Base-by-base conservation (phyloP, 192 early-diverging fungal genomes). In the Gorgonomyces haynaldii region DNA sequence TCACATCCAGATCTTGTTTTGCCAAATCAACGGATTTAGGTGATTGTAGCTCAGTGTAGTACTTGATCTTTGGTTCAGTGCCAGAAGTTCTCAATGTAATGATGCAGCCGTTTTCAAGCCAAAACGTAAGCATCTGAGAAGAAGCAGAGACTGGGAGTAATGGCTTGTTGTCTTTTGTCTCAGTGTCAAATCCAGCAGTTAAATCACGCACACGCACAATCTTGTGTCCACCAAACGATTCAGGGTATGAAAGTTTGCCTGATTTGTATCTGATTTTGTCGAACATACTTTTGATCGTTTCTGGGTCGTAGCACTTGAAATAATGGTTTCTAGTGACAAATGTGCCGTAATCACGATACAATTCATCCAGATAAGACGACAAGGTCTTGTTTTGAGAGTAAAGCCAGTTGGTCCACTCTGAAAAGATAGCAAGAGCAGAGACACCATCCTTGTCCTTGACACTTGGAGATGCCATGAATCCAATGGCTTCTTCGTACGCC, bases 371-470 rank as follows among this genome's bases (percentile, higher is more conserved):
- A 45, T 85, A 86, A 10, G 76, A 68, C 30, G 55, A 57, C 23
- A 88, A 68, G 17, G 57, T 79, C 26, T 61, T 51, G n/a, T 73
- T 77, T 34, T 81, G 50, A 32, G 70, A 74, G 36, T 84, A 58
- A 26, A 91, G 72, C 37, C 69, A 67, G 3, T 72, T 62, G 6
- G 81, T 76, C 32, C 54, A 46, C 57, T 94, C 87, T 17, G 82
- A 75, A 67, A 96, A 83, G 10, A 76, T 59, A 1, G 67, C 88
- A 35, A 88, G 61, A 0, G 91, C 92, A 16, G 81, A 81, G 32
- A 96, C 68, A 38, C 92, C 92, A 52, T 96, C 92, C 65, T 96
- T 96, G 67, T 96, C 90, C 24, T 77, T 72, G 28, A 93, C 90
- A 37, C 76, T 66, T 36, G 75, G 65, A 30, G 75, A 75, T 40